These are phyloP conservation scores for Cyclotella kingstonii DNA, from an alignment of 108 stramenopile genomes.

Conservation along the genomic window DNA sequence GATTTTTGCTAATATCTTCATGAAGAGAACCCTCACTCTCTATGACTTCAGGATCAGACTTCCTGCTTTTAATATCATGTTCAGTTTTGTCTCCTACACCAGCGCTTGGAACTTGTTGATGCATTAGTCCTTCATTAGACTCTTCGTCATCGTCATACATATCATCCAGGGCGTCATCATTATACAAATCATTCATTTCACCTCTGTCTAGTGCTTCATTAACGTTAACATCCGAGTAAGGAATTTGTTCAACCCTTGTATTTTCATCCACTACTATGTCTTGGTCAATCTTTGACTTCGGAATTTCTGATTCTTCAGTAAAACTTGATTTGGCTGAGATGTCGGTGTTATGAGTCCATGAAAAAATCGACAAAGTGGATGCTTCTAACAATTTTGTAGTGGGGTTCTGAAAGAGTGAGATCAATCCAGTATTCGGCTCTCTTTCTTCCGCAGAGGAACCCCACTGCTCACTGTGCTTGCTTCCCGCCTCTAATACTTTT, in stretches of 20 bases:
- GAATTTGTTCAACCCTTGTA: too few species aligned
- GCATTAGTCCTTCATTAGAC: constrained; percentile 12
- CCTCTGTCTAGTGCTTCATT: neutral
- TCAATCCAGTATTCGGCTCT: neutral
- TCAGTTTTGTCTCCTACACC: neutral
- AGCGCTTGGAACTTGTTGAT: too few species aligned
- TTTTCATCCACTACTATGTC: too few species aligned
- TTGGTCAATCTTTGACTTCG: too few species aligned
- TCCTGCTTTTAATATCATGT: neutral
- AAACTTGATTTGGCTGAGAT: neutral
- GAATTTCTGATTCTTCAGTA: too few species aligned
- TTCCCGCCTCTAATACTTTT: too few species aligned
- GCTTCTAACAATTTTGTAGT: constrained; percentile 17
- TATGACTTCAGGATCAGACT: neutral
- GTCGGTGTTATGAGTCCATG: constrained; percentile 5
- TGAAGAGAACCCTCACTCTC: neutral
- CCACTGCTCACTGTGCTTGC: neutral
- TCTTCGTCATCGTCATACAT: constrained; percentile 43
- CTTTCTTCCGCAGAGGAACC: neutral
- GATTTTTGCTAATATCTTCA: constrained; percentile 6
- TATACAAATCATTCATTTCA: constrained; percentile 24
- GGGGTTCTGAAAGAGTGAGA: constrained; percentile 22
- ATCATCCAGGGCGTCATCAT: constrained; percentile 37
- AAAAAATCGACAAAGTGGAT: constrained; percentile 15
- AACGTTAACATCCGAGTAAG: too few species aligned